Conservation (phyloP, 1,139 yeast species). For the Ogataea hybrid region DNA sequence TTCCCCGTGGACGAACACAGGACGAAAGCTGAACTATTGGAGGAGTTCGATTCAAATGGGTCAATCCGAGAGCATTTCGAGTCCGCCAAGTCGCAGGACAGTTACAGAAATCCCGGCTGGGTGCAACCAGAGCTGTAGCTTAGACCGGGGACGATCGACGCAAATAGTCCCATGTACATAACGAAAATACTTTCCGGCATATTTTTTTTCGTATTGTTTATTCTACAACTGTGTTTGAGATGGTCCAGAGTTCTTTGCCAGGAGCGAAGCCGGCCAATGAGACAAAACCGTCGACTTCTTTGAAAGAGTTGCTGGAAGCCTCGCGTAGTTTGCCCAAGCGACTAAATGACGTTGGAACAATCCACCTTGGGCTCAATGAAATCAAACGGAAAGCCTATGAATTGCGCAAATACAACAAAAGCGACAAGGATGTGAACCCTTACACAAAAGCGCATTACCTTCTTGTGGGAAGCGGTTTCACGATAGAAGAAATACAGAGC, state of each 20-base stretch:
- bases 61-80: slow-evolving; percentile 10
- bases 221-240: slow-evolving; percentile 2
- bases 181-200: slow-evolving; percentile 5
- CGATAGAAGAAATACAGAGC: slow-evolving; percentile 80
- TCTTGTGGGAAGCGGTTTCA: slow-evolving; percentile 85
- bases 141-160: slow-evolving; percentile 9
- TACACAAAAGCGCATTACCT: slow-evolving; percentile 89
- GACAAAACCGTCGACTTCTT: slow-evolving; percentile 17
- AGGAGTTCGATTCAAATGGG: slow-evolving; percentile 17
- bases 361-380: slow-evolving; percentile 75
- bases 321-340: slow-evolving; percentile 69
- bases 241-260: slow-evolving; percentile 5
- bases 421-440: slow-evolving; percentile 35
- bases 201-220: slow-evolving; percentile 8
- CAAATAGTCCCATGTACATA: slow-evolving; percentile 3
- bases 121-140: slow-evolving; percentile 5
- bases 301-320: slow-evolving; percentile 68
- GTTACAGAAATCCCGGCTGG: slow-evolving; percentile 26
- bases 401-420: slow-evolving; percentile 46
- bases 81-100: slow-evolving; percentile 11
- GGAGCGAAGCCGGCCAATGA: slow-evolving; percentile 7
- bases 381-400: slow-evolving; percentile 67
- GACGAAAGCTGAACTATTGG: slow-evolving; percentile 9
- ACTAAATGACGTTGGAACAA: slow-evolving; percentile 63
- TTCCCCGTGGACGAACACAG: slow-evolving; percentile 19